phyloP scores from a whole-genome alignment of 306 rosid genomes.

The Casuarina cunninghamiana region DNA sequence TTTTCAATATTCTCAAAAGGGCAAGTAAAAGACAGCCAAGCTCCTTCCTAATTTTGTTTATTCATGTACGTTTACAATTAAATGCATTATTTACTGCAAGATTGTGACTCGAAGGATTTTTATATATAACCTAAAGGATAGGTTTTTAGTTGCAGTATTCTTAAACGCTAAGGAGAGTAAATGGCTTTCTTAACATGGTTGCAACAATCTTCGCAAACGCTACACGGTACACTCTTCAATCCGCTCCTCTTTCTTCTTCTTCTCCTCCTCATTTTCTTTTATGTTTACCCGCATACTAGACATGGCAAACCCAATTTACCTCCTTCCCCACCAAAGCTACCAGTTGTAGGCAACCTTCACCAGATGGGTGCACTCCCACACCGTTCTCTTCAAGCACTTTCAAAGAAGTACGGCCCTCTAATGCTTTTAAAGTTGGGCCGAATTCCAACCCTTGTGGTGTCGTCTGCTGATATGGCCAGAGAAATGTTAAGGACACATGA shows the following conservation, averaged over 20 bases:
- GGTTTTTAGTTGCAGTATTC: too few relatives aligned
- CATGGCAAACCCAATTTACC: background rate
- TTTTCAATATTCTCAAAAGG: too few relatives aligned
- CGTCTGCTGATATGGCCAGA: slow-evolving; percentile 28
- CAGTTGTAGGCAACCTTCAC: background rate
- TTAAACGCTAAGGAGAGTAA: background rate
- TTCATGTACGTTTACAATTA: too few relatives aligned
- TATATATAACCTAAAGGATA: too few relatives aligned
- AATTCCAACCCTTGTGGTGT: slow-evolving; percentile 23
- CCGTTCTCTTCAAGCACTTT: slow-evolving; percentile 9
- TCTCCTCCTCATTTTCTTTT: background rate
- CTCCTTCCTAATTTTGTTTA: too few relatives aligned
- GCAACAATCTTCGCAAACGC: background rate
- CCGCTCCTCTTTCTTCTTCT: slow-evolving; percentile 1
- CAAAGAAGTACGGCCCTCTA: background rate
- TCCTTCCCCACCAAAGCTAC: background rate
- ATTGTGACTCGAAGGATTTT: too few relatives aligned
- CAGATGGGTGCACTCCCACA: background rate
- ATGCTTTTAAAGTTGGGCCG: slow-evolving; percentile 11
- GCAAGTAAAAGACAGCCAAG: too few relatives aligned
- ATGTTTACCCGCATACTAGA: background rate
- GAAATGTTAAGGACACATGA: slow-evolving; percentile 33
- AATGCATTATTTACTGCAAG: too few relatives aligned
- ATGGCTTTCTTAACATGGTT: background rate
- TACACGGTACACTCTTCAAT: background rate